Base-by-base conservation (phyloP, 352 stramenopile genomes). In the Peronospora farinosa region DNA sequence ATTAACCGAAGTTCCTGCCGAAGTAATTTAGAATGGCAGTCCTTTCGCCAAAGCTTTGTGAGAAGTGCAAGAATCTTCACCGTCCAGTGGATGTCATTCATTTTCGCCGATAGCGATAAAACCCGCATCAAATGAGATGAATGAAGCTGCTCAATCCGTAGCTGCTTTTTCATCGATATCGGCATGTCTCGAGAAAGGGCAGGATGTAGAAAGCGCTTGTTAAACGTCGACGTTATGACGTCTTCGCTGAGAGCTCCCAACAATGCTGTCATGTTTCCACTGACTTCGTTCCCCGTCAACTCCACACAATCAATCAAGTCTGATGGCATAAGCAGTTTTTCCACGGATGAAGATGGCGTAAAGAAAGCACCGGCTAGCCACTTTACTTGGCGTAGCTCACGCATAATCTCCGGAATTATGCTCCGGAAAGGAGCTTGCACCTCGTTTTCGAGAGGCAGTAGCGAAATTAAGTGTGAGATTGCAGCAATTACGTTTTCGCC, bases 401-500 rank as follows among this genome's bases (percentile, higher is more conserved):
- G 74, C 63, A 87, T 78, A 7, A 80, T 77, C 7, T 88, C 78
- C 0, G 45, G 44, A 8, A 87, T 75, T 15, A 84, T 67, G 0
- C 52, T 54, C 1, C 78, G 62, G 57, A 92, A 92, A 5, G 81
- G 81, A 27, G 78, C 54, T 43, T 92, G 76, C 8, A 90, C 66
- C 33, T 92, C 78, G 40, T 63, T 82, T 41, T 87, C 76, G 36
- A 87, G 52, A 19, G 81, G 81, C 8, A 92, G 33, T 9, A 91
- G 51, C 13, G 71, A 67, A 1, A 80, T 36, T 47, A 85, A 47
- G 40, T 75, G 55, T 11, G 53, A 54, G 11, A 75, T 65, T 3
- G 56, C 54, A 47, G 50, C 31, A n/a, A 72, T 13, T n/a, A 47
- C 37, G 15, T 50, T 37, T 7, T 17, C 38, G 15, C n/a, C 17